A percentile compares a stretch with the other conserved stretches of the same genome.
phyloP scores from a whole-genome alignment of 495 filamentous ascomycete species.

The Ascobolus immersus region DNA sequence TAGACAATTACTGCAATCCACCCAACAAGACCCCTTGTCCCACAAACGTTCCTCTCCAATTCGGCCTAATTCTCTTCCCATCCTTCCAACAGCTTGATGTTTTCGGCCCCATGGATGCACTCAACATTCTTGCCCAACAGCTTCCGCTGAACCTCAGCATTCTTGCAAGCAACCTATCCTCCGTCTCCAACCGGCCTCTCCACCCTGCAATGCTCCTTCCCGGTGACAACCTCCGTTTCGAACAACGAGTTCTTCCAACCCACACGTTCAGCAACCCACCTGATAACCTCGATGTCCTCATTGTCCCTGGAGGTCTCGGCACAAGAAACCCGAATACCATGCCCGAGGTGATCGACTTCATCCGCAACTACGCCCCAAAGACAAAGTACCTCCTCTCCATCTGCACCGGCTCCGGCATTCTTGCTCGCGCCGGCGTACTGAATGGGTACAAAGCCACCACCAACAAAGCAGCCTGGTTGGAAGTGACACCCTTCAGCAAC shows the following conservation, averaged over 20 bases:
- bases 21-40: too few relatives aligned
- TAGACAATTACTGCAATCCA: too few relatives aligned
- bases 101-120: slow-evolving; percentile 29
- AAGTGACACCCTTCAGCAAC: slow-evolving; percentile 18
- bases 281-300: slow-evolving; percentile 31
- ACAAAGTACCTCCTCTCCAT: slow-evolving; percentile 29
- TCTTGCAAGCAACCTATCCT: slow-evolving; percentile 27
- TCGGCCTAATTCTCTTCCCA: slow-evolving; percentile 21
- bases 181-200: slow-evolving; percentile 22
- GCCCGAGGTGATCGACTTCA: slow-evolving; percentile 20
- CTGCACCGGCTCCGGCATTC: slow-evolving; percentile 23
- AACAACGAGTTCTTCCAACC: slow-evolving; percentile 30
- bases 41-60: slow-evolving; percentile 8
- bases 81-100: slow-evolving; percentile 28
- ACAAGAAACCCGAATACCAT: slow-evolving; percentile 14
- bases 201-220: not conserved
- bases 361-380: slow-evolving; percentile 19
- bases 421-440: slow-evolving; percentile 22
- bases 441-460: slow-evolving; percentile 25
- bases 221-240: slow-evolving; percentile 15
- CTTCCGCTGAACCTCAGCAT: slow-evolving; percentile 21
- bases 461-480: slow-evolving; percentile 17
- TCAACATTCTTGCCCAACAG: slow-evolving; percentile 27
- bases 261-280: slow-evolving; percentile 29
- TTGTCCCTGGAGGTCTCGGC: slow-evolving; percentile 41